A percentile compares a stretch with the other conserved stretches of the same genome.
Evolutionary conservation across 2,329 filamentous ascomycete species (phyloP).

Genomic region (Botrytis elliptica): DNA sequence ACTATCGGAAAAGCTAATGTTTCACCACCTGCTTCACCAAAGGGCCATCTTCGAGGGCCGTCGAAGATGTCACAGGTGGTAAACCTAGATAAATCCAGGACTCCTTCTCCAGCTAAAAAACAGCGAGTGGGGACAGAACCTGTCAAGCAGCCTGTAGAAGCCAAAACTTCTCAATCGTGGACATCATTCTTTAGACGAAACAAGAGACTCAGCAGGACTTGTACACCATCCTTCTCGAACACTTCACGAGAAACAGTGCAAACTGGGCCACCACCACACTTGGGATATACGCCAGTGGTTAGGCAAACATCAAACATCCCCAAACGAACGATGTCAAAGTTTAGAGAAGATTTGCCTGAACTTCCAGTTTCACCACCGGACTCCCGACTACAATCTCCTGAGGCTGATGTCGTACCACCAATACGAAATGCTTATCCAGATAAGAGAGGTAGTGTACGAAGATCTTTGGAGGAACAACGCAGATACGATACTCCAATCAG

Average conservation of each 20-base stretch:
- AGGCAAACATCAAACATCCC: slow-evolving; percentile 49
- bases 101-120: slow-evolving; percentile 46
- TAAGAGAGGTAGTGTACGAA: slow-evolving; percentile 30
- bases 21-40: slow-evolving; percentile 47
- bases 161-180: slow-evolving; percentile 55
- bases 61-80: slow-evolving; percentile 54
- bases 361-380: slow-evolving; percentile 81
- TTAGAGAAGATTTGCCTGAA: slow-evolving; percentile 88
- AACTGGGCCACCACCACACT: slow-evolving; percentile 32
- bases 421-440: slow-evolving; percentile 36
- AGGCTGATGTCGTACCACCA: slow-evolving; percentile 50
- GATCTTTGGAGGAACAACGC: slow-evolving; percentile 40
- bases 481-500: slow-evolving; percentile 51
- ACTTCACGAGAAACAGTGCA: slow-evolving; percentile 85
- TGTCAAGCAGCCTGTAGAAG: slow-evolving; percentile 52
- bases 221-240: slow-evolving; percentile 77
- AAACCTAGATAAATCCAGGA: slow-evolving; percentile 41
- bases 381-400: slow-evolving; percentile 76
- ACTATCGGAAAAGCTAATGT: slow-evolving; percentile 49
- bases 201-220: slow-evolving; percentile 53
- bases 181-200: slow-evolving; percentile 67
- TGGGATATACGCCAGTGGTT: slow-evolving; percentile 33
- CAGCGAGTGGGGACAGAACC: slow-evolving; percentile 22
- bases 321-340: slow-evolving; percentile 83
- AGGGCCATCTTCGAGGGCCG: slow-evolving; percentile 42